These are phyloP conservation scores for Setaria italica DNA, from an alignment of 202 grass and related monocot species.

Conservation along the genomic window DNA sequence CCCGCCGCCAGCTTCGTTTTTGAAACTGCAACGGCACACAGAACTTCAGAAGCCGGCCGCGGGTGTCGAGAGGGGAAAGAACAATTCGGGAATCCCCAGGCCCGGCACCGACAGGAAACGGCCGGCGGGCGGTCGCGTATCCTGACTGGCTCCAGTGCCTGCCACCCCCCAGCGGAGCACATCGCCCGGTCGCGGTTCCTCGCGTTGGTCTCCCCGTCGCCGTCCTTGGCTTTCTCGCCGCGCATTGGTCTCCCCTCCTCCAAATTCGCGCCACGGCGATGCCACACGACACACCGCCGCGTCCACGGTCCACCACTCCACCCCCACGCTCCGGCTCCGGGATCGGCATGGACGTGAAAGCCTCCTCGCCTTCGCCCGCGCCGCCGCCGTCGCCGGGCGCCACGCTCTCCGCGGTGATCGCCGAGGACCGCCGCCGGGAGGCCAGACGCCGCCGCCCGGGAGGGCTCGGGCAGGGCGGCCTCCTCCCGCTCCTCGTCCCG, in stretches of 20 bases:
- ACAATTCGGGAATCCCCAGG: neutral
- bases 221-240: neutral
- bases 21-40: neutral
- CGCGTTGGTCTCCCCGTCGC: conserved; percentile 8
- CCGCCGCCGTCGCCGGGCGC: neutral
- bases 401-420: conserved; percentile 24
- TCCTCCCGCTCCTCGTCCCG: conserved; percentile 21
- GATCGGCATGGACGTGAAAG: neutral
- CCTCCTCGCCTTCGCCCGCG: neutral
- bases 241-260: neutral
- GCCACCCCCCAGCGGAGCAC: conserved; percentile 4
- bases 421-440: conserved; percentile 24
- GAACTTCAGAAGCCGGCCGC: neutral
- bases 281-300: neutral
- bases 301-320: neutral
- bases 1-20: too few species aligned
- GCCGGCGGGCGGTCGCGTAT: neutral
- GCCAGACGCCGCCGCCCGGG: neutral
- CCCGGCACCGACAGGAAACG: too few species aligned
- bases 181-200: neutral
- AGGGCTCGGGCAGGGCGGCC: neutral
- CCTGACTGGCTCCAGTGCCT: neutral
- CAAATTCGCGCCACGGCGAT: neutral
- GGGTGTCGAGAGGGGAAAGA: neutral
- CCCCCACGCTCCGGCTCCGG: neutral